Conservation (phyloP, 257 asterid species). For the Solanum microdontum region DNA sequence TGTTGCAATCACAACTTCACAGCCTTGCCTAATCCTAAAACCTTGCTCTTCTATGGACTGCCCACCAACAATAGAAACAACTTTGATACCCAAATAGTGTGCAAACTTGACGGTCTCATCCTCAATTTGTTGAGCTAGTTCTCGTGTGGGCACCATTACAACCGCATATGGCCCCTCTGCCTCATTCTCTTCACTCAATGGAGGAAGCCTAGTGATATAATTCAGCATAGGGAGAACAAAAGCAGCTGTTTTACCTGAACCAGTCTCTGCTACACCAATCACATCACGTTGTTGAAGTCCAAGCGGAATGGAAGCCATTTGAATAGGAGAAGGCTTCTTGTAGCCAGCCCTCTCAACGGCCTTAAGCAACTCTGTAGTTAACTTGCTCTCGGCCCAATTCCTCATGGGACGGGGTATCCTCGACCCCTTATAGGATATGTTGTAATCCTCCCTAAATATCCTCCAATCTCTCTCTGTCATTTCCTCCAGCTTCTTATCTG, state of each 20-base stretch:
- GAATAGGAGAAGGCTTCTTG: conserved; percentile 39
- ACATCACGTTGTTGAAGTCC: conserved; percentile 13
- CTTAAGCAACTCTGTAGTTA: conserved; percentile 30
- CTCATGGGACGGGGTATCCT: conserved; percentile 51
- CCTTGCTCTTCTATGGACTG: conserved; percentile 49
- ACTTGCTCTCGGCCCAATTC: conserved; percentile 40
- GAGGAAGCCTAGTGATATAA: conserved; percentile 37
- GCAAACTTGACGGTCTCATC: conserved; percentile 20
- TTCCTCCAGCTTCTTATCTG: conserved; percentile 19
- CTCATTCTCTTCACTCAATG: conserved; percentile 32
- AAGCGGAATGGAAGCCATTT: conserved; percentile 13
- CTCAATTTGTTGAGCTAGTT: neutral
- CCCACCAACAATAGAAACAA: conserved; percentile 48
- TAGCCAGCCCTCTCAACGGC: conserved; percentile 43
- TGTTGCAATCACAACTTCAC: conserved; percentile 53
- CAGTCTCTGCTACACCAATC: conserved; percentile 43
- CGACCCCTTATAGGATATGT: conserved; percentile 31
- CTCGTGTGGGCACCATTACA: neutral
- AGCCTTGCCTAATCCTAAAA: conserved; percentile 37
- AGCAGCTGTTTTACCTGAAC: conserved; percentile 55
- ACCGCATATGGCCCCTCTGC: conserved; percentile 9
- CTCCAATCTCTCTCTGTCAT: neutral
- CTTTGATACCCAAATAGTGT: conserved; percentile 36
- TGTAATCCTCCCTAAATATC: neutral
- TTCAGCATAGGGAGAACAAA: conserved; percentile 52